Evolutionary conservation across 768 basidiomycete genomes (phyloP).

Genomic region (Xerocomus potaroensis): DNA sequence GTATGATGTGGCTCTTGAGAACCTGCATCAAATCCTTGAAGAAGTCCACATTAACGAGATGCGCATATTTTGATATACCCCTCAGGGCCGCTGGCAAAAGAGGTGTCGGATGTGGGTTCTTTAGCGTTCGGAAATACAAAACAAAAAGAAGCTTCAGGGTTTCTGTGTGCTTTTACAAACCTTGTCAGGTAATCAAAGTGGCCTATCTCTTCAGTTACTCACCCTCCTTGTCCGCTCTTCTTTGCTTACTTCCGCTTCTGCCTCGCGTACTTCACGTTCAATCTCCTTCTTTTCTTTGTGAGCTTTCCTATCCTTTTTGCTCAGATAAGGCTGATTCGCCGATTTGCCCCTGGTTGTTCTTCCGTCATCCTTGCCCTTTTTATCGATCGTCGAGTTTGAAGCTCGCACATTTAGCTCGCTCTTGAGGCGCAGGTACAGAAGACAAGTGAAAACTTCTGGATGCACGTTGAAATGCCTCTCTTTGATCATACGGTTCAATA

Average conservation of each 20-base stretch:
- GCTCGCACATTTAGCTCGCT: conserved; percentile 80
- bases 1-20: conserved; percentile 69
- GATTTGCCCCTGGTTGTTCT: conserved; percentile 51
- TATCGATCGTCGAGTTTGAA: conserved; percentile 65
- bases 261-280: conserved; percentile 88
- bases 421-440: conserved; percentile 82
- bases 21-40: conserved; percentile 93
- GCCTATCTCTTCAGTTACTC: conserved; percentile 32
- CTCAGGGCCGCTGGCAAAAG: conserved; percentile 84
- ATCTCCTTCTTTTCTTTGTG: conserved; percentile 88
- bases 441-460: conserved; percentile 80
- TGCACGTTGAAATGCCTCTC: conserved; percentile 88
- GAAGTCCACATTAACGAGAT: conserved; percentile 97
- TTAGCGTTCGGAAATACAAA: conserved; percentile 93
- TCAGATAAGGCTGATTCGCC: conserved; percentile 67
- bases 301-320: conserved; percentile 86
- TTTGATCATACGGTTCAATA: conserved; percentile 94
- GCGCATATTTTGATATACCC: conserved; percentile 91
- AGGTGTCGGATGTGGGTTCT: conserved; percentile 72
- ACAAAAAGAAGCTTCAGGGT: conserved; percentile 96
- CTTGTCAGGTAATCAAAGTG: conserved; percentile 16
- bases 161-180: conserved; percentile 79
- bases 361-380: conserved; percentile 41
- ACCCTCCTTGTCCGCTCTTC: conserved; percentile 84
- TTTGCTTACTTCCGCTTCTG: conserved; percentile 88